Evolutionary conservation across 2,329 filamentous ascomycete species (phyloP).

Genomic region (Biscogniauxia marginata): DNA sequence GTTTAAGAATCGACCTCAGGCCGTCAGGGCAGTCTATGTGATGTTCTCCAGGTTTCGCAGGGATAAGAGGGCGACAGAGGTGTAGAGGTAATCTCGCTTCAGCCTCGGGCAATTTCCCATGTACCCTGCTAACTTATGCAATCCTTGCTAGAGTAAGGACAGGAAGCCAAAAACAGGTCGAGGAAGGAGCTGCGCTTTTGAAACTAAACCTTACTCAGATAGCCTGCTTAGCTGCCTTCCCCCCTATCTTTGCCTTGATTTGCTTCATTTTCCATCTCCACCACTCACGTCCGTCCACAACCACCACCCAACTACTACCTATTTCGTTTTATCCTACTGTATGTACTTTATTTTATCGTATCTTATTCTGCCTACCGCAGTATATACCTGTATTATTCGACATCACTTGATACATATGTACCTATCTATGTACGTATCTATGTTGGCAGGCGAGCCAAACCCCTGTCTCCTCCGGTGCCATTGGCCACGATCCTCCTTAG

Average conservation of each 20-base stretch:
- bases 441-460: too few species aligned
- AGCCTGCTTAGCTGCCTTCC: background rate
- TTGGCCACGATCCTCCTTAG: background rate
- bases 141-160: background rate
- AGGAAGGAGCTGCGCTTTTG: background rate
- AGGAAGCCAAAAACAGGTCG: background rate
- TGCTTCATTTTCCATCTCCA: background rate
- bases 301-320: too few species aligned
- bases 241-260: background rate
- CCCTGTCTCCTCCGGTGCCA: background rate
- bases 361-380: background rate
- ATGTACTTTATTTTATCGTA: background rate
- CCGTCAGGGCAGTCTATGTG: too few species aligned
- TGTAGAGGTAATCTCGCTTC: constrained; percentile 29
- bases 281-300: background rate
- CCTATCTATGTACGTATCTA: too few species aligned
- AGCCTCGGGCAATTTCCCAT: constrained; percentile 28
- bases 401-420: too few species aligned
- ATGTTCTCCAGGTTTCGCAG: background rate
- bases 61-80: background rate
- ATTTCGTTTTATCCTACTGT: background rate
- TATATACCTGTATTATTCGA: too few species aligned
- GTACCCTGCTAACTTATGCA: background rate
- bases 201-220: background rate
- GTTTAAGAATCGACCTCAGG: too few species aligned